Percentiles rank a stretch among this genome's conserved stretches.
These are phyloP conservation scores for Calendula officinalis DNA, from an alignment of 129 eudicot genomes.

Conservation along the genomic window DNA sequence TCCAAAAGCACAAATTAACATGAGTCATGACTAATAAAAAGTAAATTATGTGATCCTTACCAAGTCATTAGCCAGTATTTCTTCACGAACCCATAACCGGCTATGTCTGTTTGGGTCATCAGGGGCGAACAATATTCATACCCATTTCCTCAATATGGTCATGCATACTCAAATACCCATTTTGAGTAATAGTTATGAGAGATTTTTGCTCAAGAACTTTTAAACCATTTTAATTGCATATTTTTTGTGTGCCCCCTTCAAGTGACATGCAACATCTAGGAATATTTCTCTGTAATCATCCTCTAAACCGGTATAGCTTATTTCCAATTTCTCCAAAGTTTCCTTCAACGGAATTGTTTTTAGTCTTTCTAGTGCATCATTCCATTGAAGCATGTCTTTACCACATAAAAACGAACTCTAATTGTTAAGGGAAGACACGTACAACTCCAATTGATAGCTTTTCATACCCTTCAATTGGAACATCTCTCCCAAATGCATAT, in stretches of 20 bases:
- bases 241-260: slow-evolving; percentile 3
- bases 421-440: slow-evolving; percentile 1
- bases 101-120: slow-evolving; percentile 39
- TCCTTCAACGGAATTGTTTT: background rate
- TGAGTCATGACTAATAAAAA: background rate
- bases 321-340: background rate
- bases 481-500: slow-evolving; percentile 40
- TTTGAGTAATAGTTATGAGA: slow-evolving; percentile 21
- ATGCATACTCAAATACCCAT: slow-evolving; percentile 35
- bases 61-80: slow-evolving; percentile 21
- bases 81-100: slow-evolving; percentile 40
- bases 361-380: background rate
- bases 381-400: slow-evolving; percentile 1
- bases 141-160: slow-evolving; percentile 56
- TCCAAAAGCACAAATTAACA: background rate
- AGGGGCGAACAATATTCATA: slow-evolving; percentile 37
- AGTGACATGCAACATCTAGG: slow-evolving; percentile 4
- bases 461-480: slow-evolving; percentile 24
- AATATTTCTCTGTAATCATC: slow-evolving; percentile 11
- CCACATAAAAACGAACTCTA: slow-evolving; percentile 1
- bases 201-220: slow-evolving; percentile 32
- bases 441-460: background rate
- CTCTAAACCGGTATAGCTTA: background rate
- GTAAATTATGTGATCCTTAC: background rate
- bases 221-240: slow-evolving; percentile 26